Evolutionary conservation across 768 basidiomycete genomes (phyloP), one percentile per base, ranked within the genome.

Genomic region (Brasilioporus rufonigricans): DNA sequence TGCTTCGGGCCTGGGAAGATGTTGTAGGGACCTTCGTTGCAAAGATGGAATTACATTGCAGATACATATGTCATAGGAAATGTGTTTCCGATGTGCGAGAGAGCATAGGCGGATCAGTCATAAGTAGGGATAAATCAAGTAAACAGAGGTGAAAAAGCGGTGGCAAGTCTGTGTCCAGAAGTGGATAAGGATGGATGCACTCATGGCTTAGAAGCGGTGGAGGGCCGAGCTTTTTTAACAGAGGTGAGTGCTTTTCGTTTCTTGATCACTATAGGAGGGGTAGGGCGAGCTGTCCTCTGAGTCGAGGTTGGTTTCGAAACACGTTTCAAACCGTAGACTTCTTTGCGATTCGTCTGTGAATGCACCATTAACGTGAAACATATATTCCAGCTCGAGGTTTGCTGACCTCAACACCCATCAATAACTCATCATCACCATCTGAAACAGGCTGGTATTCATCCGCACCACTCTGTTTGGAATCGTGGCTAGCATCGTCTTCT

Each of bases 401-500:
- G 19, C 65, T 57, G 32, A 86, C 86, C 75, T 80, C 79, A n/a
- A 76, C 71, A 26, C 80, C 82, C 69, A 87, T 80, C 74, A 81
- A 76, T 29, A 87, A 64, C 60, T 85, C 83, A 57, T 87, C 85
- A 5, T 83, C 82, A 12, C 78, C 84, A 16, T 81, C 71, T 35
- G 71, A 69, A 33, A 57, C 56, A 46, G 60, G 57, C 21, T 55
- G 64, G 16, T 50, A 48, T 49, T 60, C 60, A 5, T 47, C 57
- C 24, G 46, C 33, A 23, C 56, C 58, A 12, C 50, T 52, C 57
- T 47, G 61, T 57, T 48, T 51, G 39, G 52, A 47, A 24, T 51
- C 48, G 21, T 58, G 47, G 31, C 38, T 27, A 23, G 38, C 35
- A n/a, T 46, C 62, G 13, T 74, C 60, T 26, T n/a, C 59, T 36